Base-by-base conservation (phyloP, 2,329 filamentous ascomycete genomes). In the Alternaria angustiovoidea region DNA sequence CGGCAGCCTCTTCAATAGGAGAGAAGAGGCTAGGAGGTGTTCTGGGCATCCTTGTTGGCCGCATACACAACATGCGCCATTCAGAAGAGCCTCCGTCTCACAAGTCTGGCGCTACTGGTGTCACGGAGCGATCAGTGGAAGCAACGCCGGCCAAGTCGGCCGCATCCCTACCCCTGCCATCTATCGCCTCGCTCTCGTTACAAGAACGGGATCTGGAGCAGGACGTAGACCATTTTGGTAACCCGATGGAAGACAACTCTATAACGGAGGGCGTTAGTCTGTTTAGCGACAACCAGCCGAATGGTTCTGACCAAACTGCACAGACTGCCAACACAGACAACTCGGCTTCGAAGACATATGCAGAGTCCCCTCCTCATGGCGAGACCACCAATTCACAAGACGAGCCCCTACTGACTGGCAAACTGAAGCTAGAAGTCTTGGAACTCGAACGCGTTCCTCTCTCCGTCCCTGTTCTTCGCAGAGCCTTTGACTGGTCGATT, bases 401-500 rank as follows among this genome's bases (percentile, higher is more conserved):
- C 18, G 72, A 78, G 64, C 81, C 81, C 42, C 77, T 81, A 20
- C 77, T 87, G 2, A 83, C 86, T 32, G 84, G 84, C 34, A 87
- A 87, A 68, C 80, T 95, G 16, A 86, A 83, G 62, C 80, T 95
- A n/a, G 88, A 91, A 59, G 87, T 84, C 2, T 81, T 95, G 9
- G 91, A 93, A 76, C 82, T 95, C 2, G 91, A 95, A 76, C 86
- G 91, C 24, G 86, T 94, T 3, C 85, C 87, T 0, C 79, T 95
- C n/a, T 93, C 89, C 1, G 84, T 92, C 42, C 83, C 88, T 8
- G 87, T 92, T n/a, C 83, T 93, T 55, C 84, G 88, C 47, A 86
- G 86, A 61, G 89, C 87, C 1, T 84, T 95, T 42, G 91, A 95
- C 77, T 95, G 91, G 91, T 87, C 87, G 1, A 82, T 85, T 9